These are phyloP conservation scores for Suaeda aralocaspica DNA, from an alignment of 148 eudicot species.

Conservation along the genomic window DNA sequence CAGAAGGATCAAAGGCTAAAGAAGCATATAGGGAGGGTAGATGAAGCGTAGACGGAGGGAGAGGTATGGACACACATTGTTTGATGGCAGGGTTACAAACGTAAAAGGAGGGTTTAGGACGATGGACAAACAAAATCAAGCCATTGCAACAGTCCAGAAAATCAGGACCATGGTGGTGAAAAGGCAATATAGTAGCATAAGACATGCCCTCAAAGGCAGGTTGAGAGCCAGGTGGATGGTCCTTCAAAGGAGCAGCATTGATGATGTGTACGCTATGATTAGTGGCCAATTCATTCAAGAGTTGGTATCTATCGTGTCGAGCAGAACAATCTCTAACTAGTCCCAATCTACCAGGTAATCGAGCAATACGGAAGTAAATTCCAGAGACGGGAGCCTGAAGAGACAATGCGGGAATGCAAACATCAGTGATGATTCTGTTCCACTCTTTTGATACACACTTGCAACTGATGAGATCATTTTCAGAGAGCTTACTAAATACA, in stretches of 20 bases:
- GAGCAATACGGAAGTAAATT: constrained; percentile 13
- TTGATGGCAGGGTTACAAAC: constrained; percentile 22
- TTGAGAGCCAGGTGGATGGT: neutral
- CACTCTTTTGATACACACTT: constrained; percentile 20
- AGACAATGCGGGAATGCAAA: constrained; percentile 3
- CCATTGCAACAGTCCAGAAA: constrained; percentile 16
- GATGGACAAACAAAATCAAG: constrained; percentile 13
- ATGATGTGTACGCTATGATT: neutral
- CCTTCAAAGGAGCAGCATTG: neutral
- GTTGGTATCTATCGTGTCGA: neutral
- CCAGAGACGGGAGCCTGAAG: constrained; percentile 5
- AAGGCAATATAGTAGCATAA: constrained; percentile 8
- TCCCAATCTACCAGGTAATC: neutral
- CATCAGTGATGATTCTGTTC: constrained; percentile 12
- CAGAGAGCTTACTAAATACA: neutral
- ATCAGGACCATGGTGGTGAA: constrained; percentile 3
- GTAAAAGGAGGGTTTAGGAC: constrained; percentile 12
- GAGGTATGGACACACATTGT: constrained; percentile 14
- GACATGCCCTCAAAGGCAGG: constrained; percentile 1
- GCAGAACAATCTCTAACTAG: neutral
- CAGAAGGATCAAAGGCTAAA: constrained; percentile 18
- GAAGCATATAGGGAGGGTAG: constrained; percentile 19
- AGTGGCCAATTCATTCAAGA: neutral
- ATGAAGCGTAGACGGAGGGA: constrained; percentile 7
- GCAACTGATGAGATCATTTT: constrained; percentile 1